A percentile compares a stretch with the other conserved stretches of the same genome.
These are phyloP conservation scores for Vitis cinerea DNA, from an alignment of 164 flowering plant species.

Conservation along the genomic window DNA sequence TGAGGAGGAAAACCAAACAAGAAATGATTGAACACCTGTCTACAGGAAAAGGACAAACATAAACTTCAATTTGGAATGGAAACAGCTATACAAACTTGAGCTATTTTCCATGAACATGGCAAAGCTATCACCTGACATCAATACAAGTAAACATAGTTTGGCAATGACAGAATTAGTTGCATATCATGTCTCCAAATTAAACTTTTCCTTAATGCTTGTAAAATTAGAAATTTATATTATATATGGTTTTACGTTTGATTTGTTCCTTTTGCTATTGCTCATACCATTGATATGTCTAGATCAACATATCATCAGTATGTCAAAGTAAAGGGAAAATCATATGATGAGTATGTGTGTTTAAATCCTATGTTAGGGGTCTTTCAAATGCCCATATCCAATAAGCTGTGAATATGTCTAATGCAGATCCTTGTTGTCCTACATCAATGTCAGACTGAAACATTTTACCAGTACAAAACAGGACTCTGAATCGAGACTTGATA, in stretches of 20 bases:
- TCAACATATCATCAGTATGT: neutral
- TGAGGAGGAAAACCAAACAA: constrained; percentile 47
- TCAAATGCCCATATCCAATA: neutral
- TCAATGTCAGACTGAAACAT: no score
- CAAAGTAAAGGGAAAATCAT: neutral
- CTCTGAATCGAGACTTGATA: no score
- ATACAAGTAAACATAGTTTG: neutral
- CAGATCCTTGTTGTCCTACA: neutral
- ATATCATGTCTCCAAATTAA: neutral
- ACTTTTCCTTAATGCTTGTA: neutral
- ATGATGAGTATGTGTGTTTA: neutral
- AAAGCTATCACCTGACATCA: neutral
- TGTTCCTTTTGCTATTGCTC: neutral
- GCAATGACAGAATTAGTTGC: neutral
- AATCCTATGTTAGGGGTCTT: neutral
- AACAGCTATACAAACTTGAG: neutral
- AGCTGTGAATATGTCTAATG: neutral
- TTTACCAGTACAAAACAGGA: no score
- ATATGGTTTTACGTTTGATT: neutral
- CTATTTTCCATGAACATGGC: no score
- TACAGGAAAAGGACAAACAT: neutral
- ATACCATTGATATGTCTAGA: neutral
- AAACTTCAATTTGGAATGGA: neutral
- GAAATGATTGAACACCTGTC: constrained; percentile 47
- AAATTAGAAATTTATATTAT: neutral